Base-by-base conservation (phyloP, 257 asterid genomes). In the Plantago ovata region DNA sequence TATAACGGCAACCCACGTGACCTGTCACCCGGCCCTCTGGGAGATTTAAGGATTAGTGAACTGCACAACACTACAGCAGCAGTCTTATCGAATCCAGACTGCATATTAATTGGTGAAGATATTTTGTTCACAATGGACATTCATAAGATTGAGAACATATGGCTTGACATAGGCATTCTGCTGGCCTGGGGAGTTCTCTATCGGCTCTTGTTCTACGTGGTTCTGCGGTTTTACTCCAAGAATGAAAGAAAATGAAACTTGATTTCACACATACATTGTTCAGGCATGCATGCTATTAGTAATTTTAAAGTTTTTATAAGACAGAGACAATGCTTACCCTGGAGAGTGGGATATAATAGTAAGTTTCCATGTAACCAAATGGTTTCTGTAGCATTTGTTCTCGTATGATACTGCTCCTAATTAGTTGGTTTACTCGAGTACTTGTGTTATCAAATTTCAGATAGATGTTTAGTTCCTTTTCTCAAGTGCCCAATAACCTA, bases 1-100 rank as follows among this genome's bases (percentile, higher is more conserved):
- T 85, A 89, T 18, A 59, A 57, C 7, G 97, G 97, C 0, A 53
- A 59, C 0, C 12, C 1, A 0, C 38, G 69, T 6, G 97, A 89
- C 12, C 85, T 89, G 41, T 77, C 93, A 0, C 97, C 95, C 0
- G 97, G 97, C 21, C 97, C 97, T 21, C 62, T 89, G 2, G 94
- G 96, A 46, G 74, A 85, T 21, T 68, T 89, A 55, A 76, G 45
- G 77, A 63, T 81, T 68, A 85, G 96, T 58, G 33, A 70, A 48
- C 77, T 85, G 57, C 96, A 88, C 43, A 73, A 79, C n/a, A 61
- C 67, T 6, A 62, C 81, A 13, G 14, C 49, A 15, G 47, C 51
- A 20, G 49, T 53, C 36, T 28, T 28, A 14, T 64, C 24, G 21
- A 68, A 62, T 9, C 49, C 61, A 3, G 63, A 67, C 46, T 82